phyloP scores from a whole-genome alignment of 257 asterid species.

The Ligustrum vulgare region DNA sequence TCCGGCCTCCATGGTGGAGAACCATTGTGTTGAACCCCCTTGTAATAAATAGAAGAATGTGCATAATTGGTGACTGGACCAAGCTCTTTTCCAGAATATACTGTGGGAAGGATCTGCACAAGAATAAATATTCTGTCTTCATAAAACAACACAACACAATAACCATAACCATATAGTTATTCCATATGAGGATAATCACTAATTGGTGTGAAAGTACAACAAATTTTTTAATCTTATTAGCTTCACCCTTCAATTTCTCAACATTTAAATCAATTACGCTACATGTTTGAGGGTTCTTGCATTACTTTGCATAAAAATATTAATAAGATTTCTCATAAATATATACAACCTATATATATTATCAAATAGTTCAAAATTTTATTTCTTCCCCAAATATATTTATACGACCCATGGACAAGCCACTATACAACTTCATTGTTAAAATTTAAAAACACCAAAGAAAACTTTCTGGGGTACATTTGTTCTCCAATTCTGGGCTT shows the following conservation, averaged over 20 bases:
- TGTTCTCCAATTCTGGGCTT: background rate
- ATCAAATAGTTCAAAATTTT: background rate
- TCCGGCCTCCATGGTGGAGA: constrained; percentile 90
- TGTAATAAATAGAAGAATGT: constrained; percentile 73
- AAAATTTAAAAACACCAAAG: background rate
- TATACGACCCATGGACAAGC: background rate
- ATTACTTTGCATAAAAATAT: background rate
- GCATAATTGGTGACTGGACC: constrained; percentile 61
- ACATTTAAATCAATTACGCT: constrained; percentile 5
- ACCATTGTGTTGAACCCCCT: constrained; percentile 61
- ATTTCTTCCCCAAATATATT: background rate
- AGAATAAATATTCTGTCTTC: constrained; percentile 30
- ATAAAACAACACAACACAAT: constrained; percentile 16
- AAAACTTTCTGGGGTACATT: background rate
- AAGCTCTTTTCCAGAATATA: constrained; percentile 63
- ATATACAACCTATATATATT: background rate
- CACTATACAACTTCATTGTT: constrained; percentile 4
- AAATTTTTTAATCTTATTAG: background rate
- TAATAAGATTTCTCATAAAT: background rate
- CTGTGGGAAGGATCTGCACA: constrained; percentile 69
- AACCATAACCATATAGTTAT: background rate
- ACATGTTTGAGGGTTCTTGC: background rate
- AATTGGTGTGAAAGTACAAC: background rate
- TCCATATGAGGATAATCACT: constrained; percentile 2
- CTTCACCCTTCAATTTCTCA: constrained; percentile 15